Conservation (phyloP, 768 basidiomycete genomes). For the Piloderma croceum region DNA sequence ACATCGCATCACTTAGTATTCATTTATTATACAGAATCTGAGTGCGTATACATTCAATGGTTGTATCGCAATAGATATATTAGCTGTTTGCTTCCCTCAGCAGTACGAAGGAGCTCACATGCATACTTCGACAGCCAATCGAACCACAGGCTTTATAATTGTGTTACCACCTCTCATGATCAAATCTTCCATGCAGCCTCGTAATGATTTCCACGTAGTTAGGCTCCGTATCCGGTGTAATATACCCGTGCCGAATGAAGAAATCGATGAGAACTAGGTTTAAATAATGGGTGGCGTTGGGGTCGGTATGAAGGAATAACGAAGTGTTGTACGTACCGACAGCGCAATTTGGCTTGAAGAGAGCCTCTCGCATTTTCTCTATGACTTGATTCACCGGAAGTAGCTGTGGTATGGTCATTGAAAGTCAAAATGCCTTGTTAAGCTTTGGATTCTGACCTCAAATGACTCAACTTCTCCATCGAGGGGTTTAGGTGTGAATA, state of each 20-base stretch:
- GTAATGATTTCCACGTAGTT: conserved; percentile 74
- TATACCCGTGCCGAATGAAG: conserved; percentile 76
- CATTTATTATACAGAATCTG: too few relatives aligned
- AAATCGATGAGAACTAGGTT: conserved; percentile 89
- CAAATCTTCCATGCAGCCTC: conserved; percentile 67
- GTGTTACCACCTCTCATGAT: conserved; percentile 49
- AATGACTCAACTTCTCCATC: conserved; percentile 97
- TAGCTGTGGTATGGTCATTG: conserved; percentile 39
- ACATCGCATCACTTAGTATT: too few relatives aligned
- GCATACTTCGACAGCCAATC: too few relatives aligned
- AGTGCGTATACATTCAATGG: too few relatives aligned
- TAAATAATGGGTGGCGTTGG: not conserved
- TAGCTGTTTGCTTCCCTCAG: too few relatives aligned
- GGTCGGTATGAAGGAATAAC: not conserved
- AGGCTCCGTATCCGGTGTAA: conserved; percentile 86
- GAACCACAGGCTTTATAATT: too few relatives aligned
- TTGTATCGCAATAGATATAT: too few relatives aligned
- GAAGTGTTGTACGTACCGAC: conserved; percentile 44
- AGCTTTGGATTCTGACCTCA: conserved; percentile 45
- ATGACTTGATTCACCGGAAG: conserved; percentile 59
- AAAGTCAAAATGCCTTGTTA: not conserved
- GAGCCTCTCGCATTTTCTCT: conserved; percentile 53
- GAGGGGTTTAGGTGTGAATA: conserved; percentile 62
- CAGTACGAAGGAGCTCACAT: too few relatives aligned
- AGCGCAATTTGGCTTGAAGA: conserved; percentile 94